A percentile compares a stretch with the other conserved stretches of the same genome.
phyloP scores from a whole-genome alignment of 2,329 filamentous ascomycete genomes.

The Curvularia spicifera region DNA sequence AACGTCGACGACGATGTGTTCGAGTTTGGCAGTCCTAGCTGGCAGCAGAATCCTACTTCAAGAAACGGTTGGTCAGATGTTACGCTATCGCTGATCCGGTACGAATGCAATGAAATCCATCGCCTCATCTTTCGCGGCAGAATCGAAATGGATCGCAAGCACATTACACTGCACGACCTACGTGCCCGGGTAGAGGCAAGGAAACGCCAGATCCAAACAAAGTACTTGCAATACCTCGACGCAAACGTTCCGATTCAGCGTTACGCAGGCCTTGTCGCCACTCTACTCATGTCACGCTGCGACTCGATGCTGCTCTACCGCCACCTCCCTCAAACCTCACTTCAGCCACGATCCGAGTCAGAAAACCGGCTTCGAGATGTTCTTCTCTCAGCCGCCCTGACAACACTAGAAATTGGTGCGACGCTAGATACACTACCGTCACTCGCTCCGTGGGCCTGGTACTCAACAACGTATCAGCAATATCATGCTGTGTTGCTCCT shows the following conservation, averaged over 20 bases:
- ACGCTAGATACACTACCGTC: slow-evolving; percentile 49
- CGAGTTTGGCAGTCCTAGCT: slow-evolving; percentile 44
- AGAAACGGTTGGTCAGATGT: slow-evolving; percentile 45
- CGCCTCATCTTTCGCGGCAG: slow-evolving; percentile 47
- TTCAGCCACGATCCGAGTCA: slow-evolving; percentile 43
- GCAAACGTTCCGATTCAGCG: slow-evolving; percentile 44
- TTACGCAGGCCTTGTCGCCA: slow-evolving; percentile 48
- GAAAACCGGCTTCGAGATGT: slow-evolving; percentile 48
- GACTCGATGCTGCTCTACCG: slow-evolving; percentile 51
- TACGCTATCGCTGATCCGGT: slow-evolving; percentile 45
- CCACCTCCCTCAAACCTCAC: slow-evolving; percentile 46
- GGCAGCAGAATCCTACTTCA: slow-evolving; percentile 44
- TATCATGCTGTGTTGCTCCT: slow-evolving; percentile 48
- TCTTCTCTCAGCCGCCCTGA: slow-evolving; percentile 46
- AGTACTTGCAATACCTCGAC: slow-evolving; percentile 46
- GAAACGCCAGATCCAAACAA: slow-evolving; percentile 45
- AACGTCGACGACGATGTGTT: slow-evolving; percentile 50
- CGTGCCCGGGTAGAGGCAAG: slow-evolving; percentile 44
- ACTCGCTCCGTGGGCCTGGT: slow-evolving; percentile 47
- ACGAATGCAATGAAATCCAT: slow-evolving; percentile 49
- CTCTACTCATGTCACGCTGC: slow-evolving; percentile 48
- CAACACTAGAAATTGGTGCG: slow-evolving; percentile 48
- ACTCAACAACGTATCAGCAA: slow-evolving; percentile 49
- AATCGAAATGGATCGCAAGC: slow-evolving; percentile 49
- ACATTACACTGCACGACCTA: slow-evolving; percentile 46